These are phyloP conservation scores for Neofusicoccum parvum DNA, from an alignment of 2,329 filamentous ascomycete species.

Conservation along the genomic window DNA sequence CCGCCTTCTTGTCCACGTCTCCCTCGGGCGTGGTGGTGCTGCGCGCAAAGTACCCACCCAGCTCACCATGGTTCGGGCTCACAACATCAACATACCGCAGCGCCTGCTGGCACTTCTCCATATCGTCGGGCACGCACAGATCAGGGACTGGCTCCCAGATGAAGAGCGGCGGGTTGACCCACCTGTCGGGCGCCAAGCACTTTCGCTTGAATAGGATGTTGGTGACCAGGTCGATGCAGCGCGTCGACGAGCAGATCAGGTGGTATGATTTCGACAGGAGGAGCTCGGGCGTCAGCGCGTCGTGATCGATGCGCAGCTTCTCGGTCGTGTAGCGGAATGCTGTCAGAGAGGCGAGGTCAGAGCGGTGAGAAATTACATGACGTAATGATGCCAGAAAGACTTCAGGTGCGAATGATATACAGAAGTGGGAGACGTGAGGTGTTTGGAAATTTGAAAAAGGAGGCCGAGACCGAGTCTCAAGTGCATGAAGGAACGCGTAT, in stretches of 20 bases:
- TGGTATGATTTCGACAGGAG: conserved; percentile 79
- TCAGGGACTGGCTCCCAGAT: conserved; percentile 97
- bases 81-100: conserved; percentile 60
- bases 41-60: conserved; percentile 79
- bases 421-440: background rate
- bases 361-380: background rate
- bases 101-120: conserved; percentile 56
- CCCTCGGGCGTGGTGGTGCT: conserved; percentile 29
- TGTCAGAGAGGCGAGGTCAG: conserved; percentile 20
- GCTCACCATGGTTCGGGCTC: conserved; percentile 83
- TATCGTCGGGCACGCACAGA: conserved; percentile 71
- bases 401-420: background rate
- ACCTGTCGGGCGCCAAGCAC: conserved; percentile 28
- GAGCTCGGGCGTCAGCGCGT: conserved; percentile 67
- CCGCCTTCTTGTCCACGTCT: conserved; percentile 37
- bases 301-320: conserved; percentile 76
- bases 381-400: background rate
- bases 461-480: background rate
- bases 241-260: conserved; percentile 77
- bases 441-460: background rate
- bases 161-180: conserved; percentile 64
- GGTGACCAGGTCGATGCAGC: conserved; percentile 75
- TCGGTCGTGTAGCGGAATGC: conserved; percentile 87
- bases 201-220: conserved; percentile 64
- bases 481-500: conserved; percentile 22